These are phyloP conservation scores for Pseudoscleropodium purum DNA, from an alignment of 225 moss, liverwort and hornwort genomes.

Conservation along the genomic window DNA sequence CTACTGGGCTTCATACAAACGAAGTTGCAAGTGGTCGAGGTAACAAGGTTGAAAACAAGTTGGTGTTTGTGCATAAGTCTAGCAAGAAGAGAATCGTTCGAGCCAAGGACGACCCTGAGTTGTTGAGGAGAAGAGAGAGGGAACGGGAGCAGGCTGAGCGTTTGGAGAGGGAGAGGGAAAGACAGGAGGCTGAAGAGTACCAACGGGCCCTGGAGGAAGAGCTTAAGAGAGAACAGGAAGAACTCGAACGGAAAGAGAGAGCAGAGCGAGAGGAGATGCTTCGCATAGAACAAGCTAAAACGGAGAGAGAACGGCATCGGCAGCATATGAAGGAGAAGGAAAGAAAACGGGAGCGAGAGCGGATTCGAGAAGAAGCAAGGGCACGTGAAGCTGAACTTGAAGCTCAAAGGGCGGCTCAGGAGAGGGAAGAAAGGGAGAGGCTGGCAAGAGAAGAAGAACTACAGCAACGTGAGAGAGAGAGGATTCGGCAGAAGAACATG, in stretches of 20 bases:
- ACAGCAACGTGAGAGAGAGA: slow-evolving; percentile 25
- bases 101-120: slow-evolving; percentile 30
- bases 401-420: slow-evolving; percentile 13
- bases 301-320: slow-evolving; percentile 38
- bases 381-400: slow-evolving; percentile 28
- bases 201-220: slow-evolving; percentile 29
- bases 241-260: slow-evolving; percentile 32
- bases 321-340: slow-evolving; percentile 41
- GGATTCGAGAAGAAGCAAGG: slow-evolving; percentile 30
- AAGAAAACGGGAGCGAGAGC: slow-evolving; percentile 37
- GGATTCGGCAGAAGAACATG: slow-evolving; percentile 12
- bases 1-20: slow-evolving; percentile 7
- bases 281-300: slow-evolving; percentile 27
- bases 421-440: slow-evolving; percentile 22
- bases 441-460: slow-evolving; percentile 6
- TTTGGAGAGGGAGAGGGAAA: slow-evolving; percentile 22
- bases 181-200: slow-evolving; percentile 36
- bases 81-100: slow-evolving; percentile 36
- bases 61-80: slow-evolving; percentile 16
- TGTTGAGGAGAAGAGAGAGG: slow-evolving; percentile 26
- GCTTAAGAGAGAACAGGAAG: slow-evolving; percentile 37
- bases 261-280: slow-evolving; percentile 29
- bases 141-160: slow-evolving; percentile 26
- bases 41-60: slow-evolving; percentile 16
- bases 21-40: slow-evolving; percentile 16